These are phyloP conservation scores for Rhynchosporium secalis DNA, from an alignment of 2,329 filamentous ascomycete species.

Conservation along the genomic window DNA sequence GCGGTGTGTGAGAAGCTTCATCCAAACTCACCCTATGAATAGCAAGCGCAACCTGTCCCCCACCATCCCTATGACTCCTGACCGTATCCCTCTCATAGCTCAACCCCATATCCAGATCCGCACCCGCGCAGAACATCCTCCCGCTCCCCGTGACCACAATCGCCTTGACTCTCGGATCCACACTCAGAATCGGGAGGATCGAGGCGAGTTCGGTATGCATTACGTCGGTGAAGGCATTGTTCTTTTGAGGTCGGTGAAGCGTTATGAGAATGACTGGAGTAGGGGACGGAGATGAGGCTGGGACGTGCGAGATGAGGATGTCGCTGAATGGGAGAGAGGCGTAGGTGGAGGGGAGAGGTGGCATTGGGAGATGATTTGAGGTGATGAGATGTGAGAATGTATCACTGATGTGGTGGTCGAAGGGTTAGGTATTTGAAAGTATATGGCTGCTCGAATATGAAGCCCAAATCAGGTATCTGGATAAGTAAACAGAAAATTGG, in stretches of 20 bases:
- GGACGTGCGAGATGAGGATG: slow-evolving; percentile 52
- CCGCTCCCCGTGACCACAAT: slow-evolving; percentile 56
- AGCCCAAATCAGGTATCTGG: too few relatives aligned
- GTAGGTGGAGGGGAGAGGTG: slow-evolving; percentile 42
- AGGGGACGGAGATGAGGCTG: slow-evolving; percentile 50
- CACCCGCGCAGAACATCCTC: slow-evolving; percentile 57
- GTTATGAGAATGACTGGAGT: slow-evolving; percentile 64
- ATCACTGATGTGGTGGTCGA: neutral
- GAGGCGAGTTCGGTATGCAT: slow-evolving; percentile 63
- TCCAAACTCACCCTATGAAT: neutral
- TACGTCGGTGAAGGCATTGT: slow-evolving; percentile 68
- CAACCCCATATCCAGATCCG: slow-evolving; percentile 36
- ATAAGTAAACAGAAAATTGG: too few relatives aligned
- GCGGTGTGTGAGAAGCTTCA: neutral
- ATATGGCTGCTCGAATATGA: too few relatives aligned
- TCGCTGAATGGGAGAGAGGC: slow-evolving; percentile 45
- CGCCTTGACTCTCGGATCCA: slow-evolving; percentile 54
- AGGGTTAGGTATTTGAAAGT: too few relatives aligned
- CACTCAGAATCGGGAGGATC: slow-evolving; percentile 52
- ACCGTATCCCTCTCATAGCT: slow-evolving; percentile 27
- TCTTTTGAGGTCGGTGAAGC: slow-evolving; percentile 62
- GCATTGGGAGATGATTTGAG: neutral
- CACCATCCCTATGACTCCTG: slow-evolving; percentile 46
- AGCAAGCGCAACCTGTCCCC: slow-evolving; percentile 48
- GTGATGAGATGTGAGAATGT: neutral